A percentile compares a stretch with the other conserved stretches of the same genome.
These are phyloP conservation scores for Saraca asoca DNA, from an alignment of 331 rosid genomes.

Conservation along the genomic window DNA sequence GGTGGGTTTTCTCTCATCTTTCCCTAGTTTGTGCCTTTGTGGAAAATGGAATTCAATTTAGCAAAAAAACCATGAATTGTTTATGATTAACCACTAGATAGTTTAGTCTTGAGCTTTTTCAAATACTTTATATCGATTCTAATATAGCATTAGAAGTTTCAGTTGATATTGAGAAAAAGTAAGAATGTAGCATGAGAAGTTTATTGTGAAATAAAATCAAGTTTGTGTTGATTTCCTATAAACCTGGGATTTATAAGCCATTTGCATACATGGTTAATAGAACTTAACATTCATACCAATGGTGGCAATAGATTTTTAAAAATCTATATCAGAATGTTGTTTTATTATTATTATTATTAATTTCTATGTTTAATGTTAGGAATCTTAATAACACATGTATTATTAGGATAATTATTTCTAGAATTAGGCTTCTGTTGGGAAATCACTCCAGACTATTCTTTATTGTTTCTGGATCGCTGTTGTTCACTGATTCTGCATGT, in stretches of 20 bases:
- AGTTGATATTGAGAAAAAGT: no score
- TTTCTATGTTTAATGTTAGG: no score
- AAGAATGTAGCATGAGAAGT: no score
- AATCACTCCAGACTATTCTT: slow-evolving; percentile 27
- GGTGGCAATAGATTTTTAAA: slow-evolving; percentile 28
- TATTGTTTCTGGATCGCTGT: slow-evolving; percentile 31
- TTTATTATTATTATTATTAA: neutral
- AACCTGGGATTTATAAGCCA: slow-evolving; percentile 5
- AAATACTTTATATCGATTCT: neutral
- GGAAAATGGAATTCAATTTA: slow-evolving; percentile 16
- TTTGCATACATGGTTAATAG: slow-evolving; percentile 1
- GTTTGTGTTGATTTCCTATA: neutral
- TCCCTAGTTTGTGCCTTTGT: slow-evolving; percentile 6
- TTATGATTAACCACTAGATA: neutral
- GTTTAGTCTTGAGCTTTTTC: neutral
- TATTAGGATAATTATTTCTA: slow-evolving; percentile 23
- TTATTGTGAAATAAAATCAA: neutral
- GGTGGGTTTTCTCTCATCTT: slow-evolving; percentile 56
- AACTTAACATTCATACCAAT: slow-evolving; percentile 21
- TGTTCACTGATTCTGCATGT: slow-evolving; percentile 70
- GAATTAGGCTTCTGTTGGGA: neutral
- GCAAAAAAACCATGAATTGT: slow-evolving; percentile 3
- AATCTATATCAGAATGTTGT: neutral
- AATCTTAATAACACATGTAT: slow-evolving; percentile 20
- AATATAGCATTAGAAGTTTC: neutral